Evolutionary conservation across 176 grass and related monocot genomes (phyloP), one percentile per base, ranked within the genome.

Genomic region (Oryza coarctata): DNA sequence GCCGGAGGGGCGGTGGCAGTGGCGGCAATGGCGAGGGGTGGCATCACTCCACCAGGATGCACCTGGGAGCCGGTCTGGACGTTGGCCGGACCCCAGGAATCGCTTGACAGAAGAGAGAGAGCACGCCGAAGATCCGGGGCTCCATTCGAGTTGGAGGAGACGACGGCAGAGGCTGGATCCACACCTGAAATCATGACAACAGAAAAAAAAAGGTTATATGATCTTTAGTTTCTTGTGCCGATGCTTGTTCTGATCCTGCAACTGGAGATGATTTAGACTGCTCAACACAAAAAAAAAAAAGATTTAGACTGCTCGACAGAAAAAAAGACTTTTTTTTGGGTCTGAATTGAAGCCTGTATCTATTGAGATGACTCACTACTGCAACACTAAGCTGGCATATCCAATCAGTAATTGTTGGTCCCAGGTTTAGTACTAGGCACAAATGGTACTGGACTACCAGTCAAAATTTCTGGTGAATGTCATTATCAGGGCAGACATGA

Each of bases 21-120:
- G 12, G 32, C 18, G 12, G 27, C 6, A 25, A 26, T 12, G 12
- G 32, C 18, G 18, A 75, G 70, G 69, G 61, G 62, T 3, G 18
- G 67, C 41, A 65, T 58, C 4, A 65, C 31, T 26, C 69, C 45
- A 13, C 62, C 62, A 10, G 73, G 30, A 72, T 82, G 83, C 30
- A 90, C 68, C 83, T 86, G 83, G 34, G 73, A 4, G 27, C 29
- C 68, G 9, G 47, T 31, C 35, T 79, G 88, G 12, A 63, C 9
- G 26, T 33, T 73, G 52, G 69, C 80, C 47, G 69, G 68, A 63
- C 30, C 74, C 15, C 62, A 61, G 9, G 78, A 4, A 66, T 39
- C 79, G 79, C 35, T 90, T 98, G 95, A 98, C 95, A 98, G 92
- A 98, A 98, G 95, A 98, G 95, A 95, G 95, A 66, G 90, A 98